Evolutionary conservation across 345 rosid species (phyloP).

Genomic region (Sonneratia alba): DNA sequence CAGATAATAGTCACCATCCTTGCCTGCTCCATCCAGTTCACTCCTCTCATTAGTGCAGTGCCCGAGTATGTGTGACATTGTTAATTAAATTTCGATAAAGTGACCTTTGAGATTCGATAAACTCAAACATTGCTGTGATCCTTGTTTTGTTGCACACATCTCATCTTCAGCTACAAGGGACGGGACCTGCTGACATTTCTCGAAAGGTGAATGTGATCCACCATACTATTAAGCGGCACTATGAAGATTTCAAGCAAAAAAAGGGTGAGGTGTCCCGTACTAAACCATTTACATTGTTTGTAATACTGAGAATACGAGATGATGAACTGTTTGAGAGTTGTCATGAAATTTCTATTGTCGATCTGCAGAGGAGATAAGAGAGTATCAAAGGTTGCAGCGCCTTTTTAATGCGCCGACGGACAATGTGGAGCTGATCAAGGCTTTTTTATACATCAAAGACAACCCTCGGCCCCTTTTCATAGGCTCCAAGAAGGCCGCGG

Average conservation of each 20-base stretch:
- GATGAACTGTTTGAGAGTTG: not conserved
- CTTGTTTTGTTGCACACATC: not conserved
- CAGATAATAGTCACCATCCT: conserved; percentile 6
- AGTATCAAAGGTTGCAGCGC: conserved; percentile 20
- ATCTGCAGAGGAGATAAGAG: conserved; percentile 26
- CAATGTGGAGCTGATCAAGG: conserved; percentile 31
- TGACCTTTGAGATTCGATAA: not conserved
- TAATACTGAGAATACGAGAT: not conserved
- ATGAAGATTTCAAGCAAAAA: conserved; percentile 10
- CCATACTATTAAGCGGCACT: conserved; percentile 7
- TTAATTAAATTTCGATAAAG: too few relatives aligned
- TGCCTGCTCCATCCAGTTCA: conserved; percentile 11
- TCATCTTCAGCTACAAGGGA: conserved; percentile 6
- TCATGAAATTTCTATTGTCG: not conserved
- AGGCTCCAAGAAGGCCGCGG: conserved; percentile 29
- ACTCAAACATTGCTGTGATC: not conserved
- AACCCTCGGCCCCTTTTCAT: conserved; percentile 30
- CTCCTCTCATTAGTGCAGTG: conserved; percentile 4
- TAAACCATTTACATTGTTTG: not conserved
- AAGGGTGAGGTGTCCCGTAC: not conserved
- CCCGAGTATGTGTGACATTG: not conserved
- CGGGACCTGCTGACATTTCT: conserved; percentile 4
- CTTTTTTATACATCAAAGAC: conserved; percentile 29
- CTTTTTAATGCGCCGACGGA: conserved; percentile 22
- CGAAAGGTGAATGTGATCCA: conserved; percentile 7